A percentile compares a stretch with the other conserved stretches of the same genome.
These are phyloP conservation scores for Nemania diffusa DNA, from an alignment of 2,329 filamentous ascomycete genomes.

Conservation along the genomic window DNA sequence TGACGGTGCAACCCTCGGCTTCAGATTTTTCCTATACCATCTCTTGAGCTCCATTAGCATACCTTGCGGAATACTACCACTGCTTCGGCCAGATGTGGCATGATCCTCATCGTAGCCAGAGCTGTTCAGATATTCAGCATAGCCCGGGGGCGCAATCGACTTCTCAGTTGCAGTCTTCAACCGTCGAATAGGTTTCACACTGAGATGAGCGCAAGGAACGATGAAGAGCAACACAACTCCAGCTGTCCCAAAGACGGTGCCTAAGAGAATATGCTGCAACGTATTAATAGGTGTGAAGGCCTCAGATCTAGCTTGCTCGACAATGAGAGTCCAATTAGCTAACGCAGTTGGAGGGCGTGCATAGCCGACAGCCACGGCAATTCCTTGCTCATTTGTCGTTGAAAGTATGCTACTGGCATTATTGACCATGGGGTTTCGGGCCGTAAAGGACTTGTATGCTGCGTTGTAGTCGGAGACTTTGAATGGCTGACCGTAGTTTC, in stretches of 20 bases:
- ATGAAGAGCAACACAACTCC: slow-evolving; percentile 77
- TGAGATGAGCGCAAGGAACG: slow-evolving; percentile 82
- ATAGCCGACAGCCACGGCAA: slow-evolving; percentile 80
- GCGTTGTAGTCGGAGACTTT: slow-evolving; percentile 70
- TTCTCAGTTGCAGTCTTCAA: slow-evolving; percentile 80
- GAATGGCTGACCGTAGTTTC: slow-evolving; percentile 64
- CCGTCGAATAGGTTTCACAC: slow-evolving; percentile 81
- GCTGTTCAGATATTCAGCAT: slow-evolving; percentile 59
- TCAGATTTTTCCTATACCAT: slow-evolving; percentile 51
- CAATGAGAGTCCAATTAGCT: slow-evolving; percentile 83
- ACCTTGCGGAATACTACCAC: slow-evolving; percentile 56
- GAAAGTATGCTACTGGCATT: slow-evolving; percentile 76
- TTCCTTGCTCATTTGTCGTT: slow-evolving; percentile 77
- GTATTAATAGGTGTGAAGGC: slow-evolving; percentile 79
- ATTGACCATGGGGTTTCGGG: slow-evolving; percentile 62
- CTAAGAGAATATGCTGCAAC: slow-evolving; percentile 82
- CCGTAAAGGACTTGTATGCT: slow-evolving; percentile 68
- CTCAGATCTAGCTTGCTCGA: slow-evolving; percentile 80
- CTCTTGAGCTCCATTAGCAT: slow-evolving; percentile 53
- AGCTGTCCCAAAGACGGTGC: slow-evolving; percentile 84
- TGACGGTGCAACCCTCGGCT: slow-evolving; percentile 42
- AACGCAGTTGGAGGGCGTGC: slow-evolving; percentile 74
- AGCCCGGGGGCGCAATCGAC: slow-evolving; percentile 74
- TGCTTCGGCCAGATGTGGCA: slow-evolving; percentile 38
- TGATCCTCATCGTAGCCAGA: slow-evolving; percentile 58